phyloP scores from a whole-genome alignment of 1,284 basidiomycete genomes.

The Ceratobasidium sp. region DNA sequence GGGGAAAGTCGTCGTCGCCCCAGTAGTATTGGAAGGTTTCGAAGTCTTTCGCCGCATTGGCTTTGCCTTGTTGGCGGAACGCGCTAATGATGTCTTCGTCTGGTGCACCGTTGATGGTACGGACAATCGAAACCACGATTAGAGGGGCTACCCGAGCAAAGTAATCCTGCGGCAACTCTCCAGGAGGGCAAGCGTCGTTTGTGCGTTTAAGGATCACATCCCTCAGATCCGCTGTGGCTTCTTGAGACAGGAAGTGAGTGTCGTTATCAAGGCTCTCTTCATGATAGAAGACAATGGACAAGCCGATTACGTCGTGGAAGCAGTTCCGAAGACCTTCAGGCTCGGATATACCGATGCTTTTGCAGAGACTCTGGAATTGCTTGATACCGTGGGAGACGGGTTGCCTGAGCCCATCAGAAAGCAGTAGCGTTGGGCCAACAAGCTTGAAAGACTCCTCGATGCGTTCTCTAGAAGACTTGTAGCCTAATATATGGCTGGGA shows the following conservation, averaged over 20 bases:
- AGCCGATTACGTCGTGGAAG: slow-evolving; percentile 79
- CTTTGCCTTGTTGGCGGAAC: slow-evolving; percentile 28
- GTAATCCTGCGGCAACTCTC: slow-evolving; percentile 32
- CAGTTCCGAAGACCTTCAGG: slow-evolving; percentile 72
- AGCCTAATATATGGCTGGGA: slow-evolving; percentile 80
- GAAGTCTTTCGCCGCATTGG: slow-evolving; percentile 62
- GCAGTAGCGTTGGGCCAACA: slow-evolving; percentile 73
- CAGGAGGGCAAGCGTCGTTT: slow-evolving; percentile 34
- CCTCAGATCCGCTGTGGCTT: slow-evolving; percentile 21
- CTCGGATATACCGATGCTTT: slow-evolving; percentile 66
- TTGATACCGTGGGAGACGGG: slow-evolving; percentile 58
- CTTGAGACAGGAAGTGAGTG: slow-evolving; percentile 44
- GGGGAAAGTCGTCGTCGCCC: slow-evolving; percentile 61
- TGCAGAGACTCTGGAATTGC: slow-evolving; percentile 74
- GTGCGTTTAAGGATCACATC: slow-evolving; percentile 38
- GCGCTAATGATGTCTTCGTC: slow-evolving; percentile 38
- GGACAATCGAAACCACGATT: slow-evolving; percentile 36
- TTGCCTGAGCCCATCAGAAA: slow-evolving; percentile 56
- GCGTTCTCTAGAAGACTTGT: slow-evolving; percentile 68
- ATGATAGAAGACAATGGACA: slow-evolving; percentile 67
- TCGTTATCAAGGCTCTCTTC: slow-evolving; percentile 52
- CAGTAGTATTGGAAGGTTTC: slow-evolving; percentile 67
- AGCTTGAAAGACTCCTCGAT: slow-evolving; percentile 72
- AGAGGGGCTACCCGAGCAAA: slow-evolving; percentile 22
- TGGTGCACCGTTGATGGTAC: slow-evolving; percentile 38